These are phyloP conservation scores for Podospora conica DNA, from an alignment of 495 filamentous ascomycete species.

Conservation along the genomic window DNA sequence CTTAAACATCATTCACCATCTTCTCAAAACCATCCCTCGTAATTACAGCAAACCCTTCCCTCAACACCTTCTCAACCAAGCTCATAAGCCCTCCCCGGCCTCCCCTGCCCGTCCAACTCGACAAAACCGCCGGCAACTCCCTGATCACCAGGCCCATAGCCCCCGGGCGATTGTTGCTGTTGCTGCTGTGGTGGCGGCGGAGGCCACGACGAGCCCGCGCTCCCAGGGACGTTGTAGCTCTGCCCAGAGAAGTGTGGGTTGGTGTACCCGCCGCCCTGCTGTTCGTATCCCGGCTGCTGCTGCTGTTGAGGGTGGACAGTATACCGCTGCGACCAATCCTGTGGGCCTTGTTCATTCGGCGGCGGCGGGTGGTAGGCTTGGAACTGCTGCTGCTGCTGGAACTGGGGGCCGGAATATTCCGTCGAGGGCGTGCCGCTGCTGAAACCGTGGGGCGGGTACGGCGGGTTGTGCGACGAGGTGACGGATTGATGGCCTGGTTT, in stretches of 20 bases:
- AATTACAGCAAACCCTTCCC: background rate
- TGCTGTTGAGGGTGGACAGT: background rate
- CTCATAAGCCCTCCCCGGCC: background rate
- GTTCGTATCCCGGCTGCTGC: background rate
- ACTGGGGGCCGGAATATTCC: background rate
- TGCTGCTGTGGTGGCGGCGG: background rate
- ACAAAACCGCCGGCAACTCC: background rate
- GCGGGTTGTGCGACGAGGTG: background rate
- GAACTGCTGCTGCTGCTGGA: background rate
- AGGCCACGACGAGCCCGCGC: background rate
- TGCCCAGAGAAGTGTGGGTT: background rate
- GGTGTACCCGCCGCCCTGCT: background rate
- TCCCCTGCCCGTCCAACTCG: background rate
- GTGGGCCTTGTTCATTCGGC: background rate
- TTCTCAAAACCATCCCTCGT: background rate
- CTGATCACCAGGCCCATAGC: background rate
- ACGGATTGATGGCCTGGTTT: conserved; percentile 5
- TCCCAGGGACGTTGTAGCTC: background rate
- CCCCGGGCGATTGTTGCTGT: background rate
- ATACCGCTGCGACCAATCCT: background rate
- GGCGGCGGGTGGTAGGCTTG: background rate
- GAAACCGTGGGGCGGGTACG: background rate
- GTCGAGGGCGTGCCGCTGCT: background rate
- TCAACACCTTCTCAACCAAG: background rate
- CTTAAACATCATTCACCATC: background rate